Base-by-base conservation (phyloP, 768 basidiomycete species). In the Pulveroboletus ravenelii region DNA sequence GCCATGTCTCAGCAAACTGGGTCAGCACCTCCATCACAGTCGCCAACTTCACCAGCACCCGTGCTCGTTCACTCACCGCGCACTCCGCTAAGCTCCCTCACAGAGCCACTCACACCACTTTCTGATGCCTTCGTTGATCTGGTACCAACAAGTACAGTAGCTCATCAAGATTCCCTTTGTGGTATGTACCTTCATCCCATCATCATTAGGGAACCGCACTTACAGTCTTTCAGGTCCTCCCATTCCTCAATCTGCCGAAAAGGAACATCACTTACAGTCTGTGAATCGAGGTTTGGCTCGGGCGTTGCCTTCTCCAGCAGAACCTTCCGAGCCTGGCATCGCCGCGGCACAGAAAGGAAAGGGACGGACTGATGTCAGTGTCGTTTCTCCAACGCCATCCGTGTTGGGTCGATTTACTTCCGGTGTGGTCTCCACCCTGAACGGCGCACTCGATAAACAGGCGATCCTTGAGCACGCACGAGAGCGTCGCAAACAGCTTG, bases 401-500 rank as follows among this genome's bases (percentile, higher is more conserved):
- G 23, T 23, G 7, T 44, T 44, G 20, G 46, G 41, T 13, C 45
- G 44, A 23, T 48, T 41, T 13, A 50, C 54, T 17, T 45, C 54
- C 2, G 20, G 36, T 14, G 10, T 5, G 5, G 45, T 30, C 12
- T 39, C 41, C 29, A 40, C 43, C 0, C 31, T 50, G 12, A 55
- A 49, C 45, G 51, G 51, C 20, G 12, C 35, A 6, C 41, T 57
- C 17, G 65, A 68, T 42, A 77, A 72, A 54, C 72, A 69, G 23
- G 76, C 74, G 10, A 67, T 84, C 18, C 52, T 89, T 30, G 69
- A 63, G 39, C 74, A 75, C 13, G 86, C 85, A 13, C 72, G 68
- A 47, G 78, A 79, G 57, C 74, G 78, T 59, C 77, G 79, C 51
- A 66, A 68, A 48, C 72, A 78, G 56, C 56, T 90, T 34, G 68